Conservation (phyloP, 805 yeast genomes). For the Myxozyma neglecta region DNA sequence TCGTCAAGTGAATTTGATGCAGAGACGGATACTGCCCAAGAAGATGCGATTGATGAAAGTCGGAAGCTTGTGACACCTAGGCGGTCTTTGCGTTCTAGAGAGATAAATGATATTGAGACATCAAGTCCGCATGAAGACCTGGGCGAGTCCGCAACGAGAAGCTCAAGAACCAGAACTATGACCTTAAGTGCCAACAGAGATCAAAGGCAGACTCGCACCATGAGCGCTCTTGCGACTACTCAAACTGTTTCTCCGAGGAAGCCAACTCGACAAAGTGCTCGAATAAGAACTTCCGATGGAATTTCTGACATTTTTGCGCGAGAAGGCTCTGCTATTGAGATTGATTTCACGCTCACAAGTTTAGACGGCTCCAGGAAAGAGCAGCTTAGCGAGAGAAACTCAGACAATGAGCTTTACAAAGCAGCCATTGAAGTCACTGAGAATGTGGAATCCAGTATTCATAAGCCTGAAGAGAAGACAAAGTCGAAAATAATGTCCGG, state of each 20-base stretch:
- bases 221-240: too few species aligned
- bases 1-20: neutral
- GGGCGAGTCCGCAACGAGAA: neutral
- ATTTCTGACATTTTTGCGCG: too few species aligned
- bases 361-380: neutral
- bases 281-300: too few species aligned
- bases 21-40: neutral
- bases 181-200: neutral
- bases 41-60: neutral
- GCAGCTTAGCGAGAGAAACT: neutral
- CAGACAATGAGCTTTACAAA: neutral
- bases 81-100: neutral
- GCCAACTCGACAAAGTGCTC: too few species aligned
- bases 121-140: neutral
- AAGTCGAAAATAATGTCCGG: neutral
- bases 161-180: neutral
- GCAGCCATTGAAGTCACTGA: neutral
- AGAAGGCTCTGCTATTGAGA: neutral
- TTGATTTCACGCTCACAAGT: neutral
- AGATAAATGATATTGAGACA: neutral
- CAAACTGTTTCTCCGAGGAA: too few species aligned
- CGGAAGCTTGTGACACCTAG: neutral
- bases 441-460: neutral
- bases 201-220: too few species aligned
- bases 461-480: neutral